These are phyloP conservation scores for Gossypium rotundifolium DNA, from an alignment of 345 rosid genomes.

Conservation along the genomic window DNA sequence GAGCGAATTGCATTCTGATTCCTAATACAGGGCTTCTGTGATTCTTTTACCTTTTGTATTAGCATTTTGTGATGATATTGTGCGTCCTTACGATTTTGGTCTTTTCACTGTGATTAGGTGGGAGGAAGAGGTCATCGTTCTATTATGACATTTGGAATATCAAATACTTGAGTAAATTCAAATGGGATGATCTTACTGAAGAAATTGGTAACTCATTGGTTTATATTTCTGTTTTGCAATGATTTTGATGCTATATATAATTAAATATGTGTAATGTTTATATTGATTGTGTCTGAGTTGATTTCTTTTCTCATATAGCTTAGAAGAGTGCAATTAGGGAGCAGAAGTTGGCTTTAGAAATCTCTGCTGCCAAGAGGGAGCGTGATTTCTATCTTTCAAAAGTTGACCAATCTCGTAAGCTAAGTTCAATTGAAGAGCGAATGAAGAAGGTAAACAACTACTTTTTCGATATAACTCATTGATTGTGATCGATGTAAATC, in stretches of 20 bases:
- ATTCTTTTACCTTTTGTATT: background rate
- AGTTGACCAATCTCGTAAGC: slow-evolving; percentile 67
- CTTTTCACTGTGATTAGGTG: slow-evolving; percentile 43
- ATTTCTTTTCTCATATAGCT: slow-evolving; percentile 46
- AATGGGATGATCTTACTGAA: slow-evolving; percentile 92
- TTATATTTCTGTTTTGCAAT: background rate
- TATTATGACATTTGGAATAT: slow-evolving; percentile 92
- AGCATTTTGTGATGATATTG: background rate
- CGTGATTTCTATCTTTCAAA: slow-evolving; percentile 74
- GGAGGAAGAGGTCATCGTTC: slow-evolving; percentile 71
- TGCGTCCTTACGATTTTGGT: background rate
- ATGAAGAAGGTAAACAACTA: slow-evolving; percentile 56
- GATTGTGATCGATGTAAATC: background rate
- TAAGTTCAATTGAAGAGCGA: slow-evolving; percentile 66
- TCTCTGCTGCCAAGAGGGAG: slow-evolving; percentile 90
- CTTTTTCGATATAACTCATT: background rate
- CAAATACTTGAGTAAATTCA: slow-evolving; percentile 87
- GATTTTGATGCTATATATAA: background rate
- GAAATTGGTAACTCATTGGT: slow-evolving; percentile 57
- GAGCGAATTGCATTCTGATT: no score
- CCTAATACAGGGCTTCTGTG: no score
- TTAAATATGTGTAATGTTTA: background rate
- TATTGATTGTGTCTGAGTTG: slow-evolving; percentile 13
- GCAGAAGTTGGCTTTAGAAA: slow-evolving; percentile 75
- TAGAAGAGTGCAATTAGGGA: slow-evolving; percentile 69